Base-by-base conservation (phyloP, 140 eudicot species). In the Anethum foeniculum region DNA sequence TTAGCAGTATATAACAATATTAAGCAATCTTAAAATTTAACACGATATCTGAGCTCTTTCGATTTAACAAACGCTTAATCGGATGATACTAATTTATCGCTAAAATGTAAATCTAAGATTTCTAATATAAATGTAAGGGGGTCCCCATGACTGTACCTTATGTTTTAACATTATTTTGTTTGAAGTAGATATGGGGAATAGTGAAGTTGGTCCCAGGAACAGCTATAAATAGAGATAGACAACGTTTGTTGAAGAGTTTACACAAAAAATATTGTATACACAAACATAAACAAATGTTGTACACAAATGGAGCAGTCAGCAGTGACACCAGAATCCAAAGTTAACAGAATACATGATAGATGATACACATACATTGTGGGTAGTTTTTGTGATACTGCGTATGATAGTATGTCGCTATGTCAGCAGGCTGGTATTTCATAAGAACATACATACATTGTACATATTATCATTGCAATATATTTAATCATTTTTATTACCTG, bases 271-370 rank as follows among this genome's bases (percentile, higher is more conserved):
- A n/a, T 60, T 21, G 12, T 56, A 1, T 23, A 56, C 62, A 52
- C n/a, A 56, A 8, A 16, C 6, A 51, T 51, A 3, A 54, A 54
- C 62, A 54, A 54, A 19, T 54, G 62, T 54, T 19, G 9, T 54
- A n/a, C 32, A n/a, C 32, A 60, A 60, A 60, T n/a, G 32, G 30
- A 23, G 68, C 68, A 60, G 30, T n/a, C 15, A 23, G 32, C 68
- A 60, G 30, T 9, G 32, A 23, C 32, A n/a, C 68, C 68, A 60
- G 68, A 60, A 60, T 60, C 68, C 68, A 60, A 60, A 60, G 68
- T 60, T 60, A 60, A 60, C 68, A 60, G 68, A 60, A n/a, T 60
- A 60, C 68, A 60, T 60, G 10, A n/a, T 60, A 60, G 32, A 60
- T 60, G 10, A 9, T 60, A 8, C 68, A n/a, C 5, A 58, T 58